phyloP scores from a whole-genome alignment of 2,329 filamentous ascomycete species.

The Chaetomium olivaceum region DNA sequence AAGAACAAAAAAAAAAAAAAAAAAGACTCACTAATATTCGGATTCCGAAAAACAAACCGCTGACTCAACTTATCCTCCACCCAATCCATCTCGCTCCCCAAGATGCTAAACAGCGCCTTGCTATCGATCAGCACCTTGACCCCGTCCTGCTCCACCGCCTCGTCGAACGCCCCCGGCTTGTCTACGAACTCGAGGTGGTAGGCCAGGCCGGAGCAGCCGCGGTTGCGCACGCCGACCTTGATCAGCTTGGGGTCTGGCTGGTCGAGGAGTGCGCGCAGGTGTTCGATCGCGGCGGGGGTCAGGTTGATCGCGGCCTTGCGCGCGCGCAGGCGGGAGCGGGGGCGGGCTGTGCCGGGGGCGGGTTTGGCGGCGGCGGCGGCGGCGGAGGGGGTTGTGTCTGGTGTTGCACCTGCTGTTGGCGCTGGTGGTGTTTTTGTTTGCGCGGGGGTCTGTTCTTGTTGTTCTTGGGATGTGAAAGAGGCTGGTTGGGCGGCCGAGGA shows the following conservation, averaged over 20 bases:
- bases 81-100: slow-evolving; percentile 99
- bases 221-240: slow-evolving; percentile 89
- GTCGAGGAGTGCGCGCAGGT: slow-evolving; percentile 74
- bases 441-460: slow-evolving; percentile 25
- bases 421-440: not conserved
- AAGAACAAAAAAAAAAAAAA: not conserved
- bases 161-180: slow-evolving; percentile 83
- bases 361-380: slow-evolving; percentile 41
- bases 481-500: slow-evolving; percentile 30
- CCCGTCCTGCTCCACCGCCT: slow-evolving; percentile 91
- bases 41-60: slow-evolving; percentile 92
- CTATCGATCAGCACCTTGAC: slow-evolving; percentile 95
- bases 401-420: not conserved
- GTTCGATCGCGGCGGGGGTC: slow-evolving; percentile 75
- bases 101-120: slow-evolving; percentile 96
- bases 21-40: slow-evolving; percentile 85
- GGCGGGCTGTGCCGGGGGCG: slow-evolving; percentile 34
- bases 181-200: slow-evolving; percentile 97
- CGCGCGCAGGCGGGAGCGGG: slow-evolving; percentile 60
- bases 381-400: not conserved
- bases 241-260: slow-evolving; percentile 91
- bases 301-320: slow-evolving; percentile 91
- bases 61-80: slow-evolving; percentile 91
- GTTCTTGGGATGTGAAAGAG: slow-evolving; percentile 33
- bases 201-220: slow-evolving; percentile 88